Conservation (phyloP, 768 basidiomycete species). For the Kwoniella heveanensis region DNA sequence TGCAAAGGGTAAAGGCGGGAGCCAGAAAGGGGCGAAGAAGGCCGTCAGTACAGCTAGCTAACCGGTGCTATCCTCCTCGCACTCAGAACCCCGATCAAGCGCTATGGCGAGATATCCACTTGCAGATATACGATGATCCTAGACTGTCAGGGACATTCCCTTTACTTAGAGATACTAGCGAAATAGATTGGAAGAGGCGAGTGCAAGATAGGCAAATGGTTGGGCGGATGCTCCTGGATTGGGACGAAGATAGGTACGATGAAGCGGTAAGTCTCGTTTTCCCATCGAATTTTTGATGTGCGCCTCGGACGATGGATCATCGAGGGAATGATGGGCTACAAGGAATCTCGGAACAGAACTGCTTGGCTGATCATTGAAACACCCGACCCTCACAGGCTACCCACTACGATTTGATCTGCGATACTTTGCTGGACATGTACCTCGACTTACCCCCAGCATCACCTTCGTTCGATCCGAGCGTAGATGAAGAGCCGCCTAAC, state of each 20-base stretch:
- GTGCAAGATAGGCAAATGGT: conserved; percentile 43
- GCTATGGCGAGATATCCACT: conserved; percentile 48
- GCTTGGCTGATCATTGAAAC: too few relatives aligned
- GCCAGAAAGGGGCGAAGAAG: too few relatives aligned
- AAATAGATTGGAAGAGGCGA: conserved; percentile 38
- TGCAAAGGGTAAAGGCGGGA: too few relatives aligned
- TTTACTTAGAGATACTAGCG: background rate
- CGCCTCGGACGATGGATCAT: too few relatives aligned
- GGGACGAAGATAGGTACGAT: conserved; percentile 24
- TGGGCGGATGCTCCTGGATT: conserved; percentile 34
- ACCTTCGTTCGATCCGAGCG: conserved; percentile 1
- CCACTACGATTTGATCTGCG: conserved; percentile 32
- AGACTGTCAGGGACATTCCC: conserved; percentile 21
- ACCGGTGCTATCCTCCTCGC: background rate
- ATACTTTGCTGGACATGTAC: conserved; percentile 35
- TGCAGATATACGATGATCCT: conserved; percentile 47
- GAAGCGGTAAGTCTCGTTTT: conserved; percentile 43
- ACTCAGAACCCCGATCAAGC: conserved; percentile 43
- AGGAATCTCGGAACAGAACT: too few relatives aligned
- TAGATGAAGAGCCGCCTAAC: conserved; percentile 28
- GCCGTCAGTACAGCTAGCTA: too few relatives aligned
- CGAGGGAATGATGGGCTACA: too few relatives aligned
- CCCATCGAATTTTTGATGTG: too few relatives aligned
- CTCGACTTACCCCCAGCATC: conserved; percentile 25
- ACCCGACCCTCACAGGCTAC: conserved; percentile 15